Conservation (phyloP, 148 eudicot species). For the Vaccinium darrowii region DNA sequence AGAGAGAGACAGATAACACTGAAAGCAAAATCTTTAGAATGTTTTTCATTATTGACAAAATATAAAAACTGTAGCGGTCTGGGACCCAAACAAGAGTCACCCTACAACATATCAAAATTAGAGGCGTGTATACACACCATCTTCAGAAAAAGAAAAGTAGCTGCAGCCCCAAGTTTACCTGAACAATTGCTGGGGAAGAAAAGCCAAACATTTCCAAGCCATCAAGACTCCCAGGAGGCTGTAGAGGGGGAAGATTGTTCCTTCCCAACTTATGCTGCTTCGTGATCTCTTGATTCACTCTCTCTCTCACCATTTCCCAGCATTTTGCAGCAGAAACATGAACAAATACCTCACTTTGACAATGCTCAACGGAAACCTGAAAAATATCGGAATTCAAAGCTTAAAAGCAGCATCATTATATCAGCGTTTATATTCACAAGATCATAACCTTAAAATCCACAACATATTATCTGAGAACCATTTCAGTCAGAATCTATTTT, state of each 20-base stretch:
- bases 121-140: not conserved
- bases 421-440: not conserved
- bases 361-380: conserved; percentile 77
- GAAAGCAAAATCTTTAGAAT: not conserved
- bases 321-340: conserved; percentile 69
- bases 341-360: conserved; percentile 65
- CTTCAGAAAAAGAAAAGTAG: not conserved
- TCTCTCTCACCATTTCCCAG: conserved; percentile 91
- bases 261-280: conserved; percentile 82
- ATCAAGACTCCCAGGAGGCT: conserved; percentile 93
- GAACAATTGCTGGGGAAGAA: conserved; percentile 76
- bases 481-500: not conserved
- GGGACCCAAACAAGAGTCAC: not conserved
- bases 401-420: not conserved
- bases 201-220: conserved; percentile 98
- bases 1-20: not conserved
- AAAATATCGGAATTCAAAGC: conserved; percentile 5
- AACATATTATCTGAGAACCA: not conserved
- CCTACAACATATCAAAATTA: not conserved
- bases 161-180: conserved; percentile 41
- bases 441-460: not conserved
- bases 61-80: not conserved
- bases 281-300: conserved; percentile 83
- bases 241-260: conserved; percentile 74
- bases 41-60: not conserved